These are phyloP conservation scores for Teunomyces kruisii DNA, from an alignment of 805 yeast species.

Conservation along the genomic window DNA sequence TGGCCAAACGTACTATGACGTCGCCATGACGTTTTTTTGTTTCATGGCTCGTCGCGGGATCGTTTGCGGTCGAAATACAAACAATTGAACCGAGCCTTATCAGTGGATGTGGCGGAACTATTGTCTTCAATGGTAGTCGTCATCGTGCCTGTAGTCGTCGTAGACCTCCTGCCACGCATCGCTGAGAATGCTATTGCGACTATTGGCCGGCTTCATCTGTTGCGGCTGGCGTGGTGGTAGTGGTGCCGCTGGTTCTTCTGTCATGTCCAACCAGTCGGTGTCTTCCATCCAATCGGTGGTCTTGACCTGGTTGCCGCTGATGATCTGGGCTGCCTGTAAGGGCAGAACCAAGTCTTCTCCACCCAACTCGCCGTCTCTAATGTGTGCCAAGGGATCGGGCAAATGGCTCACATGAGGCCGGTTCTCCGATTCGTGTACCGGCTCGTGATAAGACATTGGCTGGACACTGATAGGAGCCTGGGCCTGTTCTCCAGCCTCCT, in stretches of 20 bases:
- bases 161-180: constrained; percentile 36
- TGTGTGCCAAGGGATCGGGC: constrained; percentile 46
- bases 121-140: constrained; percentile 26
- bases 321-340: constrained; percentile 38
- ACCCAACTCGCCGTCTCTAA: constrained; percentile 37
- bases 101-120: neutral
- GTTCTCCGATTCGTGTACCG: constrained; percentile 10
- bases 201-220: neutral
- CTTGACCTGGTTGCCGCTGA: constrained; percentile 42
- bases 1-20: neutral
- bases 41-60: neutral
- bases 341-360: constrained; percentile 28
- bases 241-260: constrained; percentile 6
- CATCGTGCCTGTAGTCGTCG: constrained; percentile 44
- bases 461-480: neutral
- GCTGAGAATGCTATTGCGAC: constrained; percentile 19
- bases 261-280: constrained; percentile 19
- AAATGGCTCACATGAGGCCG: constrained; percentile 19
- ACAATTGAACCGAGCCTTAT: constrained; percentile 1
- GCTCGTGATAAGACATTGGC: constrained; percentile 10
- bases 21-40: neutral
- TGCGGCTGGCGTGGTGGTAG: neutral
- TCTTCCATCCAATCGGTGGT: constrained; percentile 38
- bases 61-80: neutral
- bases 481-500: neutral